Evolutionary conservation across 2,329 filamentous ascomycete species (phyloP).

Genomic region (Diaporthe ilicicola): DNA sequence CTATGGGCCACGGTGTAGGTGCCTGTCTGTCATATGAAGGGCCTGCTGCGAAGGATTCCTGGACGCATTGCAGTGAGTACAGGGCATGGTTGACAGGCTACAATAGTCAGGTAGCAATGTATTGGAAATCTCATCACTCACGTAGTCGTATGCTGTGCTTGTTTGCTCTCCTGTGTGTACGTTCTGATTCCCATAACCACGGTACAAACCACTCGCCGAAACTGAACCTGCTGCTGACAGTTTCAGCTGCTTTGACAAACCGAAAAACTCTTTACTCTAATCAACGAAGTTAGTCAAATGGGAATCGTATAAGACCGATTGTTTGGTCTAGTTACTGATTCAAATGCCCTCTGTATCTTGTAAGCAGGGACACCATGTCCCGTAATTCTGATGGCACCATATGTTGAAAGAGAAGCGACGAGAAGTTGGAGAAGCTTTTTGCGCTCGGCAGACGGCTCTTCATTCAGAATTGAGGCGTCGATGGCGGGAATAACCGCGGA

Average conservation of each 20-base stretch:
- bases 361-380: background rate
- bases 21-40: slow-evolving; percentile 1
- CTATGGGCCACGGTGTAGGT: background rate
- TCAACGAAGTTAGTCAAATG: background rate
- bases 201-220: background rate
- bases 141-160: background rate
- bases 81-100: background rate
- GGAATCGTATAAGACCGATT: rapidly evolving
- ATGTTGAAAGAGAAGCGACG: background rate
- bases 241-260: background rate
- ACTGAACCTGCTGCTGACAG: background rate
- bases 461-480: background rate
- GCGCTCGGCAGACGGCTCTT: background rate
- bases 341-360: slow-evolving; percentile 3
- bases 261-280: background rate
- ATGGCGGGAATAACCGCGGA: background rate
- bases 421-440: background rate
- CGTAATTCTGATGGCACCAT: background rate
- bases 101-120: no score
- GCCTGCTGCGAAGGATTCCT: background rate
- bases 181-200: background rate
- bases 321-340: background rate
- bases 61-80: background rate
- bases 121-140: background rate
- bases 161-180: background rate